Evolutionary conservation across 2,329 filamentous ascomycete genomes (phyloP).

Genomic region (Colletotrichum tropicicola): DNA sequence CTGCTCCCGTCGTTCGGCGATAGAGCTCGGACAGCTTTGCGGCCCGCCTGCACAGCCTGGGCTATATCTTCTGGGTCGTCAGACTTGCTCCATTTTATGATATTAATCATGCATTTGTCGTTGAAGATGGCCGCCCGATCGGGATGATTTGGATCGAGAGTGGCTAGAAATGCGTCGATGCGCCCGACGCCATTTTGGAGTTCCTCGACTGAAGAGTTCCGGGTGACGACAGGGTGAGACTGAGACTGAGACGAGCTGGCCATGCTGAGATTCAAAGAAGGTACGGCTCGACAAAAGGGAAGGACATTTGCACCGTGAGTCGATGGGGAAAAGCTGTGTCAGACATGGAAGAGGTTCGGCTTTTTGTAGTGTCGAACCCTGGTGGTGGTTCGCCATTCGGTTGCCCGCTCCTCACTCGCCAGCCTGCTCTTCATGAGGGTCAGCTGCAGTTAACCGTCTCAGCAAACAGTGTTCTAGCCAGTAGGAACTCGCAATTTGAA

Average conservation of each 20-base stretch:
- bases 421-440: neutral
- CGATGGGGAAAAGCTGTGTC: too few relatives aligned
- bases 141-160: neutral
- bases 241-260: neutral
- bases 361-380: too few relatives aligned
- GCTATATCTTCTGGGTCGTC: neutral
- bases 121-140: neutral
- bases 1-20: neutral
- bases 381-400: neutral
- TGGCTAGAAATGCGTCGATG: neutral
- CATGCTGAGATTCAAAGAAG: neutral
- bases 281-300: too few relatives aligned
- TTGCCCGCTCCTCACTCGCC: neutral
- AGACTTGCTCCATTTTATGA: neutral
- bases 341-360: too few relatives aligned
- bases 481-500: too few relatives aligned
- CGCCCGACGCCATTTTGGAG: neutral
- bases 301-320: too few relatives aligned
- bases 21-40: neutral
- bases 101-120: neutral
- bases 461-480: too few relatives aligned
- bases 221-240: neutral
- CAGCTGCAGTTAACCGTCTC: too few relatives aligned
- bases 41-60: neutral
- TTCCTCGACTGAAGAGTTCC: neutral